These are phyloP conservation scores for Rubia tinctorum DNA, from an alignment of 305 asterid genomes.

Conservation along the genomic window DNA sequence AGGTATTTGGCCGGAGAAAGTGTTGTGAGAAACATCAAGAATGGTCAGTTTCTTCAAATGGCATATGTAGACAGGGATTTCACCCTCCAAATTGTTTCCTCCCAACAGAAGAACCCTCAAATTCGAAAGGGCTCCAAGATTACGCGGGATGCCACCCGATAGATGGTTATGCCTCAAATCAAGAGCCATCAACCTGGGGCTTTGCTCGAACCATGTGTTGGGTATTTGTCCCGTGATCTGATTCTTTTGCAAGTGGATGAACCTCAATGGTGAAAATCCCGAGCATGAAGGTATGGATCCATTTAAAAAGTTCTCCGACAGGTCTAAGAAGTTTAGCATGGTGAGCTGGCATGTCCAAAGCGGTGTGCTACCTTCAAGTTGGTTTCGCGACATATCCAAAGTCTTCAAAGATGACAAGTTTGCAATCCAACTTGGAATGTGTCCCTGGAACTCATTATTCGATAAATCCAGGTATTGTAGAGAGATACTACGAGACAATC, in stretches of 20 bases:
- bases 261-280: background rate
- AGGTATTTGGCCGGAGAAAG: constrained; percentile 13
- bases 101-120: constrained; percentile 17
- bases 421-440: constrained; percentile 17
- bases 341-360: background rate
- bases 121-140: background rate
- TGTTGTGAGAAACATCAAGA: constrained; percentile 20
- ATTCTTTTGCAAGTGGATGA: constrained; percentile 4
- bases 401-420: background rate
- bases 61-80: constrained; percentile 17
- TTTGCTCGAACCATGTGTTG: background rate
- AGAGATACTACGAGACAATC: background rate
- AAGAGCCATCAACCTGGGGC: background rate
- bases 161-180: background rate
- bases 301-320: background rate
- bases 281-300: background rate
- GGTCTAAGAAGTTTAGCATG: background rate
- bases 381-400: constrained; percentile 18
- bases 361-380: constrained; percentile 6
- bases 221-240: background rate
- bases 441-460: background rate
- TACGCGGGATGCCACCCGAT: constrained; percentile 5
- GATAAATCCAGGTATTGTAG: constrained; percentile 13
- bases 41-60: constrained; percentile 3
- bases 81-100: constrained; percentile 3